A percentile compares a stretch with the other conserved stretches of the same genome.
phyloP scores from a whole-genome alignment of 1,139 yeast genomes.

The Protomyces gravidus region DNA sequence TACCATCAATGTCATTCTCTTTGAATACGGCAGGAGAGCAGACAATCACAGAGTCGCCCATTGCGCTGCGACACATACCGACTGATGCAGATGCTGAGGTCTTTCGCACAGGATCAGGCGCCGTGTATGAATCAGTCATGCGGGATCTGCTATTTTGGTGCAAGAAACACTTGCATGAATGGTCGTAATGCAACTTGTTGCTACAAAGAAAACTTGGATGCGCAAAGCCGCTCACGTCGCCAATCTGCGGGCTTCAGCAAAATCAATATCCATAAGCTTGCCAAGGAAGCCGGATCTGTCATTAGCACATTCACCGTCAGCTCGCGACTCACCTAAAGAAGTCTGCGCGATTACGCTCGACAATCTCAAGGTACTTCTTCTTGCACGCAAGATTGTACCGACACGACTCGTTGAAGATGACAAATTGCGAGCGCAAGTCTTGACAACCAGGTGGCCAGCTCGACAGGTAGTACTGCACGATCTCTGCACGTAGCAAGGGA shows the following conservation, averaged over 20 bases:
- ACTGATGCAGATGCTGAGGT: not conserved
- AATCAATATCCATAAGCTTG: not conserved
- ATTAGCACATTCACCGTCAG: not conserved
- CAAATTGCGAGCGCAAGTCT: slow-evolving; percentile 1
- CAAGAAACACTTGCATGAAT: slow-evolving; percentile 26
- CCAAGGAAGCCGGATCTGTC: not conserved
- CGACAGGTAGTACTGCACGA: not conserved
- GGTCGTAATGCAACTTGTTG: slow-evolving; percentile 6
- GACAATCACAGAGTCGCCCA: not conserved
- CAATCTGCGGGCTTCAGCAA: not conserved
- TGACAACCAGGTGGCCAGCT: not conserved
- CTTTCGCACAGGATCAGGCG: not conserved
- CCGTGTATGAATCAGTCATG: slow-evolving; percentile 7
- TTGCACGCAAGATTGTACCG: not conserved
- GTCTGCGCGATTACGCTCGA: not conserved
- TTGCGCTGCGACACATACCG: not conserved
- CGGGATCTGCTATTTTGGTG: slow-evolving; percentile 10
- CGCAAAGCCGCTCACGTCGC: not conserved
- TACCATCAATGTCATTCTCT: not conserved
- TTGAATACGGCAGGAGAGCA: not conserved
- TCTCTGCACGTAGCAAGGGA: not conserved
- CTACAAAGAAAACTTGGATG: not conserved
- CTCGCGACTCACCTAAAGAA: not conserved
- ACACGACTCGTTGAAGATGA: not conserved
- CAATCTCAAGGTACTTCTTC: not conserved